Conservation (phyloP, 2,329 filamentous ascomycete species). For the Ramularia endophylla region DNA sequence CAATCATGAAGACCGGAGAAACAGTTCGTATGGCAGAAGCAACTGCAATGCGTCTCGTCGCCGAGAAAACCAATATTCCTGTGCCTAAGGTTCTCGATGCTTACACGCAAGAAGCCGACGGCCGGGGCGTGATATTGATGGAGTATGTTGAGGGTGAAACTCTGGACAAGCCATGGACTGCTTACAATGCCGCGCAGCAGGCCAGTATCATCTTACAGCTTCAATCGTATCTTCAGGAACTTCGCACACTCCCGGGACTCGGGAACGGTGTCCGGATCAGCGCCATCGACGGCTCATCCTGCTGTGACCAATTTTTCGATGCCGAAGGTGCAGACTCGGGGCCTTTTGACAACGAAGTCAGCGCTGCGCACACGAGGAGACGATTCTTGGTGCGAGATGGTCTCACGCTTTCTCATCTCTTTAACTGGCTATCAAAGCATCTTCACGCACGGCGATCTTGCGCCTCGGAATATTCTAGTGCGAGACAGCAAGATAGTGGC, state of each 20-base stretch:
- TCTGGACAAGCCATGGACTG: constrained; percentile 9
- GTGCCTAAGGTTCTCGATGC: constrained; percentile 8
- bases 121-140: constrained; percentile 9
- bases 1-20: constrained; percentile 5
- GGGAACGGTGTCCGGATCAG: too few relatives aligned
- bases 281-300: too few relatives aligned
- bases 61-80: constrained; percentile 6
- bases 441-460: constrained; percentile 17
- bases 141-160: constrained; percentile 9
- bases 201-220: constrained; percentile 3
- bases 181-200: constrained; percentile 4
- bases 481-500: constrained; percentile 10
- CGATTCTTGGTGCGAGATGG: constrained; percentile 4
- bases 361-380: constrained; percentile 1
- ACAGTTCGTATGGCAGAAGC: constrained; percentile 4
- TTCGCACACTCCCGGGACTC: constrained; percentile 5
- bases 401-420: constrained; percentile 3
- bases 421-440: constrained; percentile 6
- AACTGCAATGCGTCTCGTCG: constrained; percentile 3
- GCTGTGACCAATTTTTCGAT: too few relatives aligned
- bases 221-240: constrained; percentile 3
- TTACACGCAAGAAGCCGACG: constrained; percentile 6
- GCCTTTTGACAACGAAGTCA: background rate
- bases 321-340: constrained; percentile 1
- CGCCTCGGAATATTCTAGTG: constrained; percentile 16